These are phyloP conservation scores for Hymenoscyphus repandus DNA, from an alignment of 2,329 filamentous ascomycete genomes.

Conservation along the genomic window DNA sequence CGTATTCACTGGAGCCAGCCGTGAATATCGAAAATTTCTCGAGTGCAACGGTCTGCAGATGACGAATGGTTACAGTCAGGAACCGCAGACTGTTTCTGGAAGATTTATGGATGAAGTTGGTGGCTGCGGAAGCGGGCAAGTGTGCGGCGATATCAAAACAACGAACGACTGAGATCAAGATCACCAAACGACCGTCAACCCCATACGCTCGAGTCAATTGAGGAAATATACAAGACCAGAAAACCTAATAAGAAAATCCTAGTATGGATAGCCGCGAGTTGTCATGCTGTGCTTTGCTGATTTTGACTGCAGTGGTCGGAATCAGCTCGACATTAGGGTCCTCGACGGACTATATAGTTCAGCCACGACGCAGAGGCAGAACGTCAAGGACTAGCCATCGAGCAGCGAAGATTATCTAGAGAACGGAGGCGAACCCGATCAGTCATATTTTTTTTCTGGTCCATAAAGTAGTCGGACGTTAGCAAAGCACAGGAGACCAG, in stretches of 20 bases:
- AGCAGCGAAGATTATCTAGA: conserved; percentile 8
- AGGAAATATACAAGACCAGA: conserved; percentile 24
- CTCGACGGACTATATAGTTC: conserved; percentile 23
- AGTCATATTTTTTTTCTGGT: conserved; percentile 24
- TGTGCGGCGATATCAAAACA: conserved; percentile 4
- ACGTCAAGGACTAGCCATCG: conserved; percentile 18
- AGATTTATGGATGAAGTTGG: background rate
- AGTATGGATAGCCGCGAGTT: conserved; percentile 24
- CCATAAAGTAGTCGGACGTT: conserved; percentile 21
- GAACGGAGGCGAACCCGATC: conserved; percentile 25
- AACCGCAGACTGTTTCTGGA: background rate
- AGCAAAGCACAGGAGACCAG: conserved; percentile 14
- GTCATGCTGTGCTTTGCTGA: conserved; percentile 15
- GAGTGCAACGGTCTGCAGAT: conserved; percentile 9
- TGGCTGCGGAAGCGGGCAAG: background rate
- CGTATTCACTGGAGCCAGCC: conserved; percentile 28
- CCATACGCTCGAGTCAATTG: conserved; percentile 21
- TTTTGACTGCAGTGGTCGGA: conserved; percentile 2
- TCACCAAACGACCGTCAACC: conserved; percentile 23
- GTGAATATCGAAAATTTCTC: conserved; percentile 19
- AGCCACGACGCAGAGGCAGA: conserved; percentile 17
- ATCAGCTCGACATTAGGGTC: conserved; percentile 18
- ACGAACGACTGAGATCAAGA: conserved; percentile 24
- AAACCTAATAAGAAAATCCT: conserved; percentile 17
- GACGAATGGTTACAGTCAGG: background rate